Percentiles rank a stretch among this genome's conserved stretches.
phyloP scores from a whole-genome alignment of 2,329 filamentous ascomycete genomes.

The Phialemoniopsis sp. region DNA sequence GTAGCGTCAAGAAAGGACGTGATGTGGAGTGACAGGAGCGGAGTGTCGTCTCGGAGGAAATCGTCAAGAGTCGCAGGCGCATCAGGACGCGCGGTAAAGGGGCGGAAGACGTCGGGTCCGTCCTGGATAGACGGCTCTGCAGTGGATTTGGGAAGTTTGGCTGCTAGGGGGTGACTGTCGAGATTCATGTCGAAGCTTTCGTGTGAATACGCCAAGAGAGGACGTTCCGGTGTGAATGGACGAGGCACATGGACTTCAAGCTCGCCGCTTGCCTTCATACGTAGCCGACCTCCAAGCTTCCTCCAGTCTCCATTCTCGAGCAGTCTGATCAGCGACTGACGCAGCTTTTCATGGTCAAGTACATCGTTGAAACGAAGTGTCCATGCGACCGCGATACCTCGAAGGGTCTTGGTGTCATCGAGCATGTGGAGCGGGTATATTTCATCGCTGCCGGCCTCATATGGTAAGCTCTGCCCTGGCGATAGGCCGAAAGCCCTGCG shows the following conservation, averaged over 20 bases:
- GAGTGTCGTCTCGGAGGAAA: conserved; percentile 31
- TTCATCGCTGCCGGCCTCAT: no score
- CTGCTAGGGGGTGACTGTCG: conserved; percentile 30
- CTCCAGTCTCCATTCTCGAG: conserved; percentile 36
- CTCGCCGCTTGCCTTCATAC: conserved; percentile 25
- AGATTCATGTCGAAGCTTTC: conserved; percentile 24
- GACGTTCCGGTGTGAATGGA: conserved; percentile 29
- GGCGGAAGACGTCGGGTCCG: conserved; percentile 14
- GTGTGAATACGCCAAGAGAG: conserved; percentile 34
- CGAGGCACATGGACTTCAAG: conserved; percentile 37
- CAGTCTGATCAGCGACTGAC: conserved; percentile 25
- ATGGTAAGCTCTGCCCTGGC: no score
- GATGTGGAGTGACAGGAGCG: conserved; percentile 40
- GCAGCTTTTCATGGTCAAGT: conserved; percentile 32
- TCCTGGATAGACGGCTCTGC: conserved; percentile 17
- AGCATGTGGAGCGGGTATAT: conserved; percentile 6
- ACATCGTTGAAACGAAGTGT: conserved; percentile 35
- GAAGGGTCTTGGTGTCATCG: conserved; percentile 6
- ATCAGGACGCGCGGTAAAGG: conserved; percentile 18
- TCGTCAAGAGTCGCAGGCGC: conserved; percentile 30
- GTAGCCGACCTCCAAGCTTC: conserved; percentile 38
- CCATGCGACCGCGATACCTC: conserved; percentile 4
- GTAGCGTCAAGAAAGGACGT: conserved; percentile 43
- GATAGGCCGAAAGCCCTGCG: no score
- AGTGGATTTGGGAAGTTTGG: conserved; percentile 23